A percentile compares a stretch with the other conserved stretches of the same genome.
Evolutionary conservation across 2,329 filamentous ascomycete species (phyloP).

Genomic region (Hypoxylon sp.): DNA sequence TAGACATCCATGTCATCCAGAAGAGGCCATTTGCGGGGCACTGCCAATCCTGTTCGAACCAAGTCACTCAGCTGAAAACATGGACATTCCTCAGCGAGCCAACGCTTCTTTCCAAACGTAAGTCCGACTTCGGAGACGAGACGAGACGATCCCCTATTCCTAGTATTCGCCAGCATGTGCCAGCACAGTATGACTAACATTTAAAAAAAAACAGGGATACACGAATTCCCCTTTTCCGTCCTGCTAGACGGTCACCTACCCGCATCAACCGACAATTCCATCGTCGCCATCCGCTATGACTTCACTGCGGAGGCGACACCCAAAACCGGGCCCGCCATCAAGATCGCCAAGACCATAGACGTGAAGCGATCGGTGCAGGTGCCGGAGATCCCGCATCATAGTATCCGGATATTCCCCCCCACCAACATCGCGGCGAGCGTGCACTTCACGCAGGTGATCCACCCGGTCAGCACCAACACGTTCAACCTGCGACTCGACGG

Average conservation of each 20-base stretch:
- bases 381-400: slow-evolving; percentile 83
- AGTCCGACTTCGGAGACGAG: no score
- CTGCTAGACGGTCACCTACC: slow-evolving; percentile 87
- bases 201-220: slow-evolving; percentile 64
- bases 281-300: slow-evolving; percentile 80
- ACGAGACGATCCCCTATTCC: neutral
- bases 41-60: slow-evolving; percentile 78
- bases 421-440: slow-evolving; percentile 91
- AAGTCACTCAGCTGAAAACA: slow-evolving; percentile 76
- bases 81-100: slow-evolving; percentile 78
- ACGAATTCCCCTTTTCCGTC: slow-evolving; percentile 89
- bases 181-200: no score
- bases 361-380: slow-evolving; percentile 80
- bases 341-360: slow-evolving; percentile 72
- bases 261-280: slow-evolving; percentile 76
- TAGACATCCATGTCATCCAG: slow-evolving; percentile 75
- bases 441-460: slow-evolving; percentile 81
- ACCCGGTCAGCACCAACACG: slow-evolving; percentile 84
- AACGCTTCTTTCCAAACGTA: slow-evolving; percentile 60
- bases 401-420: slow-evolving; percentile 92
- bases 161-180: neutral
- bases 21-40: slow-evolving; percentile 84
- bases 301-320: slow-evolving; percentile 74
- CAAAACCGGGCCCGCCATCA: slow-evolving; percentile 65
- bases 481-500: slow-evolving; percentile 85